Percentiles rank a stretch among this genome's conserved stretches.
phyloP scores from a whole-genome alignment of 176 grass and related monocot species.

The Canna indica region DNA sequence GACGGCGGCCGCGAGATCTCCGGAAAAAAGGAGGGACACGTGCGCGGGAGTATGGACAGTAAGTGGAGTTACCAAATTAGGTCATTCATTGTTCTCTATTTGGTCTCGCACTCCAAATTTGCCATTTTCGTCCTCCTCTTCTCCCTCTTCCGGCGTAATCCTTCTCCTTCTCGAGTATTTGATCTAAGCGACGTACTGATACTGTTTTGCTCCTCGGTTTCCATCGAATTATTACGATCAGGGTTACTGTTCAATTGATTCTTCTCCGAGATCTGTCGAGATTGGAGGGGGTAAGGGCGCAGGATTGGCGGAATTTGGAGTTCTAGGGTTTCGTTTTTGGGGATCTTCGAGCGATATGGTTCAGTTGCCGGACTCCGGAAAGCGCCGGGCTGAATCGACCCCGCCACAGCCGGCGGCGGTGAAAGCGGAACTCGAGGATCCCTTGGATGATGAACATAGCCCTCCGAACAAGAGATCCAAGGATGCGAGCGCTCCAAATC shows the following conservation, averaged over 20 bases:
- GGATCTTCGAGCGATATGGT: conserved; percentile 22
- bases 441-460: conserved; percentile 27
- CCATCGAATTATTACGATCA: background rate
- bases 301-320: background rate
- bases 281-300: background rate
- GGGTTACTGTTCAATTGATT: background rate
- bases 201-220: background rate
- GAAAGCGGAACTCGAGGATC: conserved; percentile 31
- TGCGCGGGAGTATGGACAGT: background rate
- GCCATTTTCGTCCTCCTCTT: background rate
- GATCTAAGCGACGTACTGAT: too few species aligned
- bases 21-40: background rate
- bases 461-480: conserved; percentile 31
- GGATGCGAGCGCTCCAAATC: background rate
- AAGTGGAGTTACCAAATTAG: conserved; percentile 2
- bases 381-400: conserved; percentile 24
- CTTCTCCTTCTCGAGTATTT: too few species aligned
- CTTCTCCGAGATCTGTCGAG: background rate
- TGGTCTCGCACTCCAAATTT: background rate
- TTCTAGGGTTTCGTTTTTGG: conserved; percentile 20
- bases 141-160: background rate
- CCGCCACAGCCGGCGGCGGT: background rate
- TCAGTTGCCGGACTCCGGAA: conserved; percentile 25
- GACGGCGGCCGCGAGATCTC: background rate
- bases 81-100: background rate